Percentiles rank a stretch among this genome's conserved stretches.
These are phyloP conservation scores for Atkinsonella texensis DNA, from an alignment of 2,329 filamentous ascomycete species.

Conservation along the genomic window DNA sequence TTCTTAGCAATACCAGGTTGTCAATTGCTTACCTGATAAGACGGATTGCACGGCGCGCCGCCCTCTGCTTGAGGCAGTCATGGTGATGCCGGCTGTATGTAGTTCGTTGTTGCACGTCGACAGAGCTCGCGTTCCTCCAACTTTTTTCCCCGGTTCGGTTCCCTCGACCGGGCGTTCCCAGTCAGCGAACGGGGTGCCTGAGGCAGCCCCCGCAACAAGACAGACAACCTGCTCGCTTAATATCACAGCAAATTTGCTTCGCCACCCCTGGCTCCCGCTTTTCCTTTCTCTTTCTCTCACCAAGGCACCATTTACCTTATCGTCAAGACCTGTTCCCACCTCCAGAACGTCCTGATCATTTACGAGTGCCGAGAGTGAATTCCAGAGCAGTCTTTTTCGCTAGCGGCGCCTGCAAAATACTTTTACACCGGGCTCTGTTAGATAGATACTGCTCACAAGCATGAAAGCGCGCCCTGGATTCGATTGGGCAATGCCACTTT, in stretches of 20 bases:
- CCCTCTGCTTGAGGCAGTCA: constrained; percentile 48
- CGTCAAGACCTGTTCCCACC: constrained; percentile 62
- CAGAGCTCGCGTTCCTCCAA: too few relatives aligned
- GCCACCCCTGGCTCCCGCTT: constrained; percentile 8
- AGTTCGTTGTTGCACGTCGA: too few relatives aligned
- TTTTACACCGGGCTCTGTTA: constrained; percentile 73
- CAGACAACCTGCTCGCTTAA: neutral
- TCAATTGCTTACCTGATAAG: constrained; percentile 33
- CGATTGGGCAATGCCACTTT: neutral
- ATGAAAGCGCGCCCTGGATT: neutral
- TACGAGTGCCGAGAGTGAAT: constrained; percentile 70
- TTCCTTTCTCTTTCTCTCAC: constrained; percentile 19
- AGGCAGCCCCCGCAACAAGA: constrained; percentile 11
- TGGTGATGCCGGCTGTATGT: constrained; percentile 4
- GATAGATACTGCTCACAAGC: constrained; percentile 86
- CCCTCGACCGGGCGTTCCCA: too few relatives aligned
- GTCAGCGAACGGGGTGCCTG: constrained; percentile 11
- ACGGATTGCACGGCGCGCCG: constrained; percentile 35
- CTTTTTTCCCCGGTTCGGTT: constrained; percentile 4
- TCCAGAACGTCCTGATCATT: constrained; percentile 85
- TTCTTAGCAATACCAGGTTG: neutral
- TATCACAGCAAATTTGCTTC: constrained; percentile 6
- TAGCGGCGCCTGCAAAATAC: constrained; percentile 74
- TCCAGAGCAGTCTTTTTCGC: constrained; percentile 79
- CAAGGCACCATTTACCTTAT: constrained; percentile 85